Conservation (phyloP, 306 rosid genomes). For the Fragaria nilgerrensis region DNA sequence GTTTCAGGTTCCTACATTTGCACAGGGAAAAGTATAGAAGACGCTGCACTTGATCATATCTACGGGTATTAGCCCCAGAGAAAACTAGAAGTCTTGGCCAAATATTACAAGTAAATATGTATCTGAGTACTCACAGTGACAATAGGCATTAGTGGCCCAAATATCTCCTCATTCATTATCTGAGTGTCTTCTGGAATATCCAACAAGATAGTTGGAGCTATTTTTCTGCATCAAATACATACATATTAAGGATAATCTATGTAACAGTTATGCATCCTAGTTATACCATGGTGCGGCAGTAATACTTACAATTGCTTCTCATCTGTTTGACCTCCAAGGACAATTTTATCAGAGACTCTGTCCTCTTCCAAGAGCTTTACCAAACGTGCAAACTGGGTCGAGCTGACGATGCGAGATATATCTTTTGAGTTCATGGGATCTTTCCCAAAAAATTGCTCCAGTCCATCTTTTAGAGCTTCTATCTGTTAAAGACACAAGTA, state of each 20-base stretch:
- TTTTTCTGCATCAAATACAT: constrained; percentile 47
- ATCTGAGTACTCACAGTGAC: constrained; percentile 50
- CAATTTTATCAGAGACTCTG: constrained; percentile 60
- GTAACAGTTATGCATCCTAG: not conserved
- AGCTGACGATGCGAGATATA: constrained; percentile 68
- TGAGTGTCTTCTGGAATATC: constrained; percentile 63
- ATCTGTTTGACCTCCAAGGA: constrained; percentile 72
- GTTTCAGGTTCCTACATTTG: not conserved
- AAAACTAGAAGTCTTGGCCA: too few species aligned
- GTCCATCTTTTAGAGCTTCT: constrained; percentile 43
- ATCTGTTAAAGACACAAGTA: constrained; percentile 39
- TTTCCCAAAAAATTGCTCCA: constrained; percentile 60
- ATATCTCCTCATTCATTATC: constrained; percentile 83
- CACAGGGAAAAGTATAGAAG: not conserved
- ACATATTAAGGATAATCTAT: not conserved
- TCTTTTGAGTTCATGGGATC: constrained; percentile 54
- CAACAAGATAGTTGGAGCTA: constrained; percentile 72
- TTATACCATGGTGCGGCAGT: not conserved
- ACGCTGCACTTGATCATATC: not conserved
- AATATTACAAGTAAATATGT: not conserved
- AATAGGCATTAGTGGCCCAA: constrained; percentile 76
- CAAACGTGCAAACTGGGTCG: constrained; percentile 56
- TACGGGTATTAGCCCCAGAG: not conserved
- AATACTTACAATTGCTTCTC: constrained; percentile 55
- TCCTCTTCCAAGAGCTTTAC: constrained; percentile 61